Evolutionary conservation across 352 stramenopile genomes (phyloP).

Genomic region (Phytophthora europaea): DNA sequence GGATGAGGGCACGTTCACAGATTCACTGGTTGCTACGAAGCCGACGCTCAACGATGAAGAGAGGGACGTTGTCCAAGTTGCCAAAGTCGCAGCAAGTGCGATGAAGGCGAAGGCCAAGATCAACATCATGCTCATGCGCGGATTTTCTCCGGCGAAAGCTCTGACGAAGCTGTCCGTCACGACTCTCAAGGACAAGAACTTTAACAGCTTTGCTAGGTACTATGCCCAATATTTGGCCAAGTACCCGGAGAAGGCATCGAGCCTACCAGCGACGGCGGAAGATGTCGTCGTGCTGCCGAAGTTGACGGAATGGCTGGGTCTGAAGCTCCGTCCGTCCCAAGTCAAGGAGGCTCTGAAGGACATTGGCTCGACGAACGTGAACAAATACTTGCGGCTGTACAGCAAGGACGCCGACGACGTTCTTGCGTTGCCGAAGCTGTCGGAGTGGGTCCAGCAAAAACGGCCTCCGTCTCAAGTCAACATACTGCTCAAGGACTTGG

Average conservation of each 20-base stretch:
- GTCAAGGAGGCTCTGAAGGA: constrained; percentile 12
- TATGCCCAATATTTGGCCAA: constrained; percentile 19
- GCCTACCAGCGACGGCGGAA: constrained; percentile 17
- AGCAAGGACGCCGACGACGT: constrained; percentile 15
- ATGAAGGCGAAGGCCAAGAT: constrained; percentile 14
- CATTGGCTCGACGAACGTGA: constrained; percentile 7
- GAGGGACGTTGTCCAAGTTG: background rate
- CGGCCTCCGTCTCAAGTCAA: constrained; percentile 8
- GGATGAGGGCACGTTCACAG: background rate
- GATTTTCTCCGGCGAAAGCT: constrained; percentile 10
- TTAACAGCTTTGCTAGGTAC: constrained; percentile 30
- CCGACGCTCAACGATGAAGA: constrained; percentile 1
- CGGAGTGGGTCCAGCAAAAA: constrained; percentile 11
- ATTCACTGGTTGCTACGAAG: background rate
- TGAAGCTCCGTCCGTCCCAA: constrained; percentile 6
- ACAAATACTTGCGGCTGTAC: constrained; percentile 18
- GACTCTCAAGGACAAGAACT: constrained; percentile 21
- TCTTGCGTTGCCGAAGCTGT: constrained; percentile 9
- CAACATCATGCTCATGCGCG: constrained; percentile 17
- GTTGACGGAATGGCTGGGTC: constrained; percentile 8
- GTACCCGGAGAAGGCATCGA: constrained; percentile 2
- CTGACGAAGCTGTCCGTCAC: constrained; percentile 22
- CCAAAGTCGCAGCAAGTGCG: background rate
- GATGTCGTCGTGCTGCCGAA: constrained; percentile 19
- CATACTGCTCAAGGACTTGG: constrained; percentile 20